These are phyloP conservation scores for Pascua sp. DNA, from an alignment of 1,284 basidiomycete species.

Conservation along the genomic window DNA sequence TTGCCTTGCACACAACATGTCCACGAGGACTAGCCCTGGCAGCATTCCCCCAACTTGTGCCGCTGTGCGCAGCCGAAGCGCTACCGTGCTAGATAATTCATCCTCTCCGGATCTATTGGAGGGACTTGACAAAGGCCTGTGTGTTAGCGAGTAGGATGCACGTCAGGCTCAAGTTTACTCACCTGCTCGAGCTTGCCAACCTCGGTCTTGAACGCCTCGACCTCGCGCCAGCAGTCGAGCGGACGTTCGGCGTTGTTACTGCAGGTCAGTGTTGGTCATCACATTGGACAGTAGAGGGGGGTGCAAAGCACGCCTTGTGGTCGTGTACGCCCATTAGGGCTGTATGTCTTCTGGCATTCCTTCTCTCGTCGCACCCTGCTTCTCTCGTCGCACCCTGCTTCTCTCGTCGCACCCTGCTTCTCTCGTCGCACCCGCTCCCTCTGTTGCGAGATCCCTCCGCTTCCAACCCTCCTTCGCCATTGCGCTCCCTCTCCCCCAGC, in stretches of 20 bases:
- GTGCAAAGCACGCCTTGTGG: neutral
- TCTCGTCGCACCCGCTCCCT: no score
- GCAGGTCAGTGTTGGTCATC: neutral
- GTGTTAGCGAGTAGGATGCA: neutral
- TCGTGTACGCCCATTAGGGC: no score
- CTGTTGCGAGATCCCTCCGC: no score
- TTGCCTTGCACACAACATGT: no score
- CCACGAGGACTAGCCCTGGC: no score
- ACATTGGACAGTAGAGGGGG: neutral
- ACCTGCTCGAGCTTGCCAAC: constrained; percentile 50
- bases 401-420: no score
- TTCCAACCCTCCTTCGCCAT: neutral
- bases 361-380: no score
- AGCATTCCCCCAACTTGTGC: no score
- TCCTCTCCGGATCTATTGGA: constrained; percentile 32
- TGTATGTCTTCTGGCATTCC: no score
- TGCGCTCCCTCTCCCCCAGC: neutral
- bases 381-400: no score
- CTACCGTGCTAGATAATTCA: no score
- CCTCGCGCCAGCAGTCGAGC: constrained; percentile 51
- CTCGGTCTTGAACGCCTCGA: constrained; percentile 48
- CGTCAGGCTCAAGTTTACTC: constrained; percentile 12
- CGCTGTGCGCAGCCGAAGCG: no score
- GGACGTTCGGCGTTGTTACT: constrained; percentile 42
- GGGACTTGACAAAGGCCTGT: constrained; percentile 43